phyloP scores from a whole-genome alignment of 192 early-diverging fungal genomes.

The Umbelopsis sp. region DNA sequence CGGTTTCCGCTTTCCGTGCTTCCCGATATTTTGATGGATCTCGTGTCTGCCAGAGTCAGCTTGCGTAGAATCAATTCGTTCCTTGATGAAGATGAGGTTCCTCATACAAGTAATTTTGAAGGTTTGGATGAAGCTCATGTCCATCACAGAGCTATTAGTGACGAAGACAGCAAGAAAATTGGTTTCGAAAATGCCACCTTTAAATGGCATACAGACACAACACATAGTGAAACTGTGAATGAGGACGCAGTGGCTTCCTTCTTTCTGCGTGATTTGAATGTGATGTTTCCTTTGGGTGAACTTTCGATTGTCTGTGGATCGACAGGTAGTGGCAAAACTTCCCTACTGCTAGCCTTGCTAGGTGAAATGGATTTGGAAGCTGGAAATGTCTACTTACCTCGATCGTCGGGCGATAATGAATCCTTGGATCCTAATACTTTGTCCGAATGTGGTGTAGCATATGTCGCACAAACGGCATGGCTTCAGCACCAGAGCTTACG shows the following conservation, averaged over 20 bases:
- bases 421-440: not conserved
- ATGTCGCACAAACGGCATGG: constrained; percentile 61
- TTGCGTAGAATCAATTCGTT: constrained; percentile 55
- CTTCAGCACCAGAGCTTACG: constrained; percentile 61
- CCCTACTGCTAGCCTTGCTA: constrained; percentile 50
- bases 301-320: constrained; percentile 66
- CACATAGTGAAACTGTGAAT: not conserved
- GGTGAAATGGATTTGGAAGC: constrained; percentile 55
- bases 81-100: constrained; percentile 41
- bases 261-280: constrained; percentile 35
- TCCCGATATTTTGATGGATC: constrained; percentile 61
- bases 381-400: constrained; percentile 41
- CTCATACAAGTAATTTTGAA: constrained; percentile 35
- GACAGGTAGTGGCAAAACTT: constrained; percentile 73
- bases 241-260: not conserved
- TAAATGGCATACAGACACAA: constrained; percentile 22
- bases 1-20: constrained; percentile 54
- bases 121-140: constrained; percentile 18
- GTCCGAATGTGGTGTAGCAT: constrained; percentile 42
- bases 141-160: not conserved
- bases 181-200: constrained; percentile 26
- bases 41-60: constrained; percentile 56
- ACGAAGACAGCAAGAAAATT: constrained; percentile 23
- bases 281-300: constrained; percentile 53
- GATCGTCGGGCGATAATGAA: not conserved